Evolutionary conservation across 306 rosid genomes (phyloP), one percentile per base, ranked within the genome.

Genomic region (Abrus pulchellus): DNA sequence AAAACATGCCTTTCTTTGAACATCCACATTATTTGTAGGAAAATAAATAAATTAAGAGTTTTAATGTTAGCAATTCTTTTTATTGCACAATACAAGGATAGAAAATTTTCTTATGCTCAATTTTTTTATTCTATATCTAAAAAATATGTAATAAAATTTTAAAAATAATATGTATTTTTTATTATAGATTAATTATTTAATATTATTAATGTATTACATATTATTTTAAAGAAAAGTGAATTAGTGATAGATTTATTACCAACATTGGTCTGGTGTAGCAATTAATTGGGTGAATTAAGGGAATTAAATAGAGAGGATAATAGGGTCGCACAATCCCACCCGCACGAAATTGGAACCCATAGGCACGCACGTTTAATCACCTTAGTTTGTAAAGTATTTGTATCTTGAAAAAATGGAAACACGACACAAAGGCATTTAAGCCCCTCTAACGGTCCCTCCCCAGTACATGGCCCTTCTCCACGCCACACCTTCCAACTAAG

Each of bases 341-440:
- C 41, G 12, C 14, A 64, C 70, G 43, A 27, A 66, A 66, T 43
- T 48, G 66, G 47, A 53, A 65, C 69, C 38, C 68, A 44, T 44
- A 14, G 45, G 53, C 70, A 69, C 33, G 53, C 53, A 50, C 10
- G 1, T 49, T 66, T 80, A 64, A 50, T 63, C 48, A 6, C 20
- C 20, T 20, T 20, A 20, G 20, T 20, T 20, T 20, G 20, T 28
- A 28, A 77, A 13, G 33, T 13, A 28, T 67, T 6, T 63, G 12
- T 59, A 73, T 30, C 14, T 27, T 27, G 44, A 76, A 48, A 74
- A 53, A 5, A 75, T 80, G 34, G 72, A 68, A 56, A 13, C 9
- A 70, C 33, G 33, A 74, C 83, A 83, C 80, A 79, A 34, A 20
- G 80, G 60, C 84, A 86, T 83, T 83, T 77, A 81, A 85, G 65